Base-by-base conservation (phyloP, 1,139 yeast genomes). In the Geotrichum phurueaensis region DNA sequence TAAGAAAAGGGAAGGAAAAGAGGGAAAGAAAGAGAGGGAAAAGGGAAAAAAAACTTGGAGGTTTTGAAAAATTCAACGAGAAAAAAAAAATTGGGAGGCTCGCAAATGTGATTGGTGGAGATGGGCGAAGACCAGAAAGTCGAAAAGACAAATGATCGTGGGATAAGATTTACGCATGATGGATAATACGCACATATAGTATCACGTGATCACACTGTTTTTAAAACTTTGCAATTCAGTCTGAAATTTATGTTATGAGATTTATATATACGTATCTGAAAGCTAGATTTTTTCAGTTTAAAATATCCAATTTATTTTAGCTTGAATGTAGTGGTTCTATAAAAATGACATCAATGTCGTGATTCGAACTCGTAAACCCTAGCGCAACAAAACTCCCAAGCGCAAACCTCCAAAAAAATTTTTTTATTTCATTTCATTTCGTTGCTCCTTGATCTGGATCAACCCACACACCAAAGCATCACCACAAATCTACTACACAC, bases 51-150 rank as follows among this genome's bases (percentile, higher is more conserved):
- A 47, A 47, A 13, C 27, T 25, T 27, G 31, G 22, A 18, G 25
- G 56, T 54, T 20, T 47, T 47, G 55, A 47, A 53, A 53, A 53
- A 53, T 53, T 53, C 22, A 53, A 36, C 12, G n/a, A 23, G 33
- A 33, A 50, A 51, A 51, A 51, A 22, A 31, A 22, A 27, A 47
- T 15, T 36, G 43, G 43, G 15, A 36, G 15, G 43, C 18, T 36
- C 43, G 18, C 15, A 15, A n/a, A 13, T 36, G 15, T 36, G 43
- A 36, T 36, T 36, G 43, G 43, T 36, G 43, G 43, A 36, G 43
- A 36, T n/a, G 18, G 18, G 18, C 43, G 43, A 36, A 36, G 43
- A n/a, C 15, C 18, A 36, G 43, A 36, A 36, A 36, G 13, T 36
- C 5, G 43, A 36, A 36, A 36, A 36, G 43, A 36, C 15, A 10